Conservation (phyloP, 768 basidiomycete species). For the Amanita thiersii region DNA sequence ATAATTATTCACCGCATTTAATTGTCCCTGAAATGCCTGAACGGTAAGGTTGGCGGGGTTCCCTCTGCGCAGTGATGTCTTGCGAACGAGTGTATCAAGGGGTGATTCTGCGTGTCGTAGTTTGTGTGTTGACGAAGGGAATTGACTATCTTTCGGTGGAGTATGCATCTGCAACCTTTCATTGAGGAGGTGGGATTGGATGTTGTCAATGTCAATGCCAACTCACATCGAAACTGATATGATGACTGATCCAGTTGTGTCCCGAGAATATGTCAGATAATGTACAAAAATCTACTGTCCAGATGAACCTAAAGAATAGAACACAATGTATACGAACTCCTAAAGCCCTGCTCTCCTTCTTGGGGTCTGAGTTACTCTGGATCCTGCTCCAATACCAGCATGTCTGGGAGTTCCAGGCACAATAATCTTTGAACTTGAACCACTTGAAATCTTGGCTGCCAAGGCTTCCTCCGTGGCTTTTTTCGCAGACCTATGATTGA, state of each 20-base stretch:
- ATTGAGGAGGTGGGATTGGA: no score
- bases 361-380: constrained; percentile 69
- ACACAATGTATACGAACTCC: not conserved
- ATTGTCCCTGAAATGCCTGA: not conserved
- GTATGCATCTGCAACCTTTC: no score
- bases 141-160: not conserved
- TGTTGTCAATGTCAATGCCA: no score
- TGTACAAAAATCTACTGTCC: constrained; percentile 4
- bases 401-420: constrained; percentile 78
- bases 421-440: constrained; percentile 55
- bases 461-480: constrained; percentile 54
- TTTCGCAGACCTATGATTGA: constrained; percentile 43
- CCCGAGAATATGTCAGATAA: constrained; percentile 9
- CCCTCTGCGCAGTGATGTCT: constrained; percentile 39
- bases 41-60: constrained; percentile 9
- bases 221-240: no score
- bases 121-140: constrained; percentile 16
- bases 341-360: constrained; percentile 64
- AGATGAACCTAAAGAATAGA: no score
- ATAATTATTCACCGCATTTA: not conserved
- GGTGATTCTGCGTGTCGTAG: constrained; percentile 39
- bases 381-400: constrained; percentile 54
- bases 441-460: constrained; percentile 43
- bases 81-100: constrained; percentile 47
- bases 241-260: no score